A percentile compares a stretch with the other conserved stretches of the same genome.
Evolutionary conservation across 2,329 filamentous ascomycete genomes (phyloP).

Genomic region (Pseudogymnoascus sp.): DNA sequence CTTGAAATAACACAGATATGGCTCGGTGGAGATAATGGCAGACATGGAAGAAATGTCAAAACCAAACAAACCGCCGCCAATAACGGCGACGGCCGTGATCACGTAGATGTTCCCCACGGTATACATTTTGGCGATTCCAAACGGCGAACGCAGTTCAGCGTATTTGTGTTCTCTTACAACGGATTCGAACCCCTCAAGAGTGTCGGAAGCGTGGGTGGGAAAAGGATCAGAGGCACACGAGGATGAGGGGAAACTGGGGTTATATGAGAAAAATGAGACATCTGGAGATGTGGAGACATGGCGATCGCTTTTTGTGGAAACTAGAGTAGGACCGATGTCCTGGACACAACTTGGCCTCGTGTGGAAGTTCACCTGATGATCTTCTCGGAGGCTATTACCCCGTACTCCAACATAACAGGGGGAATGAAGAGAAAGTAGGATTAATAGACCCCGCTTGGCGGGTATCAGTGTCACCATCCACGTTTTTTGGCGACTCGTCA

Average conservation of each 20-base stretch:
- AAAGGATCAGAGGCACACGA: background rate
- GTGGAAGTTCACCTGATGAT: conserved; percentile 3
- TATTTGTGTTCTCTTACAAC: background rate
- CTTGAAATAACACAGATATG: conserved; percentile 45
- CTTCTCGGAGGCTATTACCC: conserved; percentile 1
- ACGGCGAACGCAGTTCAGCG: conserved; percentile 3
- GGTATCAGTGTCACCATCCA: background rate
- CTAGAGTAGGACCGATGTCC: conserved; percentile 5
- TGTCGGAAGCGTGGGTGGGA: background rate
- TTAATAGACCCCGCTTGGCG: background rate
- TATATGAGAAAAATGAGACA: background rate
- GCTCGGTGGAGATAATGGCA: conserved; percentile 43
- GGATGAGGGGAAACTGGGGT: background rate
- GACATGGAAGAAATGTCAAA: conserved; percentile 52
- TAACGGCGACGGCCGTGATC: conserved; percentile 26
- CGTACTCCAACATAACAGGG: background rate
- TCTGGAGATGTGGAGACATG: background rate
- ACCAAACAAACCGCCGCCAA: conserved; percentile 22
- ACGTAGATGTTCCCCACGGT: conserved; percentile 23
- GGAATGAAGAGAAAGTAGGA: background rate
- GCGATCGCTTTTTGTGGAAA: background rate
- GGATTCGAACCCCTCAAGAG: conserved; percentile 1
- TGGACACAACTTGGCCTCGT: background rate
- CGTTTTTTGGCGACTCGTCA: conserved; percentile 2
- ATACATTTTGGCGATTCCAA: conserved; percentile 15